Evolutionary conservation across 176 grass and related monocot species (phyloP), one percentile per base, ranked within the genome.

Genomic region (sorghum (Sorghum bicolor)): DNA sequence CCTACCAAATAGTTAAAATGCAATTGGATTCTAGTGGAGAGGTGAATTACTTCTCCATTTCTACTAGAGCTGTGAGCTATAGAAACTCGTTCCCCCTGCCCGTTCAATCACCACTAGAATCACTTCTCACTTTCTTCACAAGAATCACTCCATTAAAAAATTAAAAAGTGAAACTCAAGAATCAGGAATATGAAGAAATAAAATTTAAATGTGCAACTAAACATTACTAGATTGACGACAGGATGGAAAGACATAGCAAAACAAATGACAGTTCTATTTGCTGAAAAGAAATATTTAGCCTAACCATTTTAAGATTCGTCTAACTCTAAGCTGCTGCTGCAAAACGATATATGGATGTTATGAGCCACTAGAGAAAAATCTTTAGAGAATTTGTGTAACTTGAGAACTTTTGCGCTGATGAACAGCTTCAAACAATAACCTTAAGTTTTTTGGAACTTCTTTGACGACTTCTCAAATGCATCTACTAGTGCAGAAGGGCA

Each of bases 401-500:
- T 9, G 8, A 57, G 7, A 58, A 62, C n/a, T 62, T n/a, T n/a
- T 62, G 58, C 8, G 4, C 4, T 4, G 57, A 13, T 62, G 58
- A 0, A 28, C 31, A 67, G 30, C 6, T 19, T 67, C 14, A 67
- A 19, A 36, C 17, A 2, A 67, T 6, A 1, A 9, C 31, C 20
- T 14, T n/a, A n/a, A n/a, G 20, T 7, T 38, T 39, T 61, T 5
- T 0, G 52, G 17, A 36, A n/a, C 16, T 9, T 32, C 19, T 3
- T 43, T 13, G 29, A 1, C 0, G 41, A 1, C 74, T 78, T 83
- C 25, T 19, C 37, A 17, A 33, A 53, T 7, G 60, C 24, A 73
- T 89, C 76, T 16, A 8, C 64, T 22, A 89, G 17, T 0, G 74
- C 53, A 25, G 16, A 85, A 31, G 87, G 75, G 33, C 58, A 80